Conservation (phyloP, 2,329 filamentous ascomycete genomes). For the Colletotrichum phormii region DNA sequence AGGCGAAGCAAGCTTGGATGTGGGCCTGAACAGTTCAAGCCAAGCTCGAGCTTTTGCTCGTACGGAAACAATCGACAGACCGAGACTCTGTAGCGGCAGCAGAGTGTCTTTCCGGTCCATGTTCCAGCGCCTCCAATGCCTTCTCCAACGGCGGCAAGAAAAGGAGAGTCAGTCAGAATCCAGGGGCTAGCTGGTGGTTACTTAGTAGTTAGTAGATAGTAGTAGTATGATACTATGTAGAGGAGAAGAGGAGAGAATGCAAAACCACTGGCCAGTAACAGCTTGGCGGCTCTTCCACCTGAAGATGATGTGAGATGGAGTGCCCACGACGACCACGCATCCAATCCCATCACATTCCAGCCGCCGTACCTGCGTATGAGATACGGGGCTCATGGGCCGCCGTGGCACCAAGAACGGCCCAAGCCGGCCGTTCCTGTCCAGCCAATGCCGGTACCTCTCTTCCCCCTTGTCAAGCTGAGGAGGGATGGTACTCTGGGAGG, state of each 20-base stretch:
- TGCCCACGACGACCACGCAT: neutral
- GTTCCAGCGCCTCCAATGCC: neutral
- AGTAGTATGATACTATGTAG: too few relatives aligned
- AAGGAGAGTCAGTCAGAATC: neutral
- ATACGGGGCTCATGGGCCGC: neutral
- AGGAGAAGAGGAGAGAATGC: neutral
- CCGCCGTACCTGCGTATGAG: neutral
- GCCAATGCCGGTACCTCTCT: neutral
- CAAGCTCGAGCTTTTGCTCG: neutral
- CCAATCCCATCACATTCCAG: neutral
- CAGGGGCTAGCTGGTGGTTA: neutral
- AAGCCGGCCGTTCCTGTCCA: neutral
- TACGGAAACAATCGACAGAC: neutral
- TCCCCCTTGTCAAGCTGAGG: neutral
- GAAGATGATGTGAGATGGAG: neutral
- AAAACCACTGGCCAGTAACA: neutral
- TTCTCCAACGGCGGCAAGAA: neutral
- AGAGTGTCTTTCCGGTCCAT: neutral
- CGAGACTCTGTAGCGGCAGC: neutral
- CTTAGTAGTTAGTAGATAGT: too few relatives aligned
- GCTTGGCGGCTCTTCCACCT: neutral
- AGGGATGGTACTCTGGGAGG: neutral
- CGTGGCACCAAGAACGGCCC: neutral
- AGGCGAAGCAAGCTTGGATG: constrained; percentile 22
- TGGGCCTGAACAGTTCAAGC: constrained; percentile 11